phyloP scores from a whole-genome alignment of 83 land plant species.

The Picea abies region DNA sequence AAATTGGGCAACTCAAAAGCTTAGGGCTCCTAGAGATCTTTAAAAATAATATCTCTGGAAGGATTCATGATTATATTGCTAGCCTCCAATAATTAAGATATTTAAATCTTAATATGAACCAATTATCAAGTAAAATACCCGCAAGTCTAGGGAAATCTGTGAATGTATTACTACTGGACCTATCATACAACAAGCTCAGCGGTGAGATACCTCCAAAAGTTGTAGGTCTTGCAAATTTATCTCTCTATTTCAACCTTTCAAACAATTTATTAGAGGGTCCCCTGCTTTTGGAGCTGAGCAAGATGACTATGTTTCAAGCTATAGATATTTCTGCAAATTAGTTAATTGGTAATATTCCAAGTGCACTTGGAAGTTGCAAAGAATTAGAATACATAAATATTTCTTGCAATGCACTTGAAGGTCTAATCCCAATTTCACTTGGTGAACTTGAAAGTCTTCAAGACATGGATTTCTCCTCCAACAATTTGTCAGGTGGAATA shows the following conservation, averaged over 20 bases:
- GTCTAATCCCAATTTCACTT: constrained; percentile 24
- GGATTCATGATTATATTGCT: neutral
- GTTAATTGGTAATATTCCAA: constrained; percentile 26
- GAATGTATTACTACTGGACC: constrained; percentile 33
- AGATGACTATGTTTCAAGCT: no score
- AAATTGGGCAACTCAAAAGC: no score
- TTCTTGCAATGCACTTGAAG: constrained; percentile 23
- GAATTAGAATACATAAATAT: constrained; percentile 17
- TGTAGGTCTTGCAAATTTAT: constrained; percentile 31
- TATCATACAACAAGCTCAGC: constrained; percentile 47
- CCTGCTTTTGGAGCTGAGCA: no score
- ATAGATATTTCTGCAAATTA: no score
- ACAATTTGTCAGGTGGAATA: constrained; percentile 28
- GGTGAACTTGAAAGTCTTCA: constrained; percentile 5
- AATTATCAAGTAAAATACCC: constrained; percentile 50
- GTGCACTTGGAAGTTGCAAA: neutral
- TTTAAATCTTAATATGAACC: constrained; percentile 39
- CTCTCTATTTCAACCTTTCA: no score
- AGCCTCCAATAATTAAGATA: constrained; percentile 16
- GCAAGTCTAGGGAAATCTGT: constrained; percentile 23
- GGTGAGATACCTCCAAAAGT: constrained; percentile 40
- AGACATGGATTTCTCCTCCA: constrained; percentile 20
- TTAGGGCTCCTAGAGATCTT: neutral
- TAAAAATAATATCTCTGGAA: neutral
- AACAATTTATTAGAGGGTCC: no score